Percentiles rank a stretch among this genome's conserved stretches.
Conservation (phyloP, 2,329 filamentous ascomycete species). For the Decorospora gaudefroyi region DNA sequence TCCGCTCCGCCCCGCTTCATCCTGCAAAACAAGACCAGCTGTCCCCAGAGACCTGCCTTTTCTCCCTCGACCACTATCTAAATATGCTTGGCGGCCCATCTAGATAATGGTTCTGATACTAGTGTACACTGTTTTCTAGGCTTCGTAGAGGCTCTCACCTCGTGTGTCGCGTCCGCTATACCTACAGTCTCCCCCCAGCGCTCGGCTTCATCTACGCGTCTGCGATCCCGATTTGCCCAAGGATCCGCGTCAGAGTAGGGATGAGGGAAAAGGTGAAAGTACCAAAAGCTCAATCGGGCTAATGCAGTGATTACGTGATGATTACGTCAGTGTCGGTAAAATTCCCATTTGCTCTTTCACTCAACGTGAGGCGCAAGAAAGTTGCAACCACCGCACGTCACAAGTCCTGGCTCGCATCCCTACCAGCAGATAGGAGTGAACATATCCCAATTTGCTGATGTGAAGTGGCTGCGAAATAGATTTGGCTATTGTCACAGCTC, state of each 20-base stretch:
- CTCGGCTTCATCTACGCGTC: conserved; percentile 16
- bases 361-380: no score
- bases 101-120: conserved; percentile 16
- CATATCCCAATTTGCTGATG: no score
- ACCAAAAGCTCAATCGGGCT: no score
- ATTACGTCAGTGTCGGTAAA: no score
- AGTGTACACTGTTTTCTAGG: conserved; percentile 10
- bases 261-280: no score
- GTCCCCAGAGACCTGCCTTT: conserved; percentile 12
- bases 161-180: conserved; percentile 13
- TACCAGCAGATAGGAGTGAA: no score
- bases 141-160: conserved; percentile 5
- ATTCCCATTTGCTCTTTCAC: no score
- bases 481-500: no score
- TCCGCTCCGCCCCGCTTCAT: conserved; percentile 13
- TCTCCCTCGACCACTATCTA: conserved; percentile 11
- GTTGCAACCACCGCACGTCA: no score
- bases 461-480: no score
- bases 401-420: no score
- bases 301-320: no score
- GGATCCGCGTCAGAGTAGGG: conserved; percentile 28
- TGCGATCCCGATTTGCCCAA: conserved; percentile 24
- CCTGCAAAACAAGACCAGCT: conserved; percentile 10
- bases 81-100: conserved; percentile 6
- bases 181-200: conserved; percentile 21